Percentiles rank a stretch among this genome's conserved stretches.
phyloP scores from a whole-genome alignment of 2,329 filamentous ascomycete genomes.

The Talaromyces sp. region DNA sequence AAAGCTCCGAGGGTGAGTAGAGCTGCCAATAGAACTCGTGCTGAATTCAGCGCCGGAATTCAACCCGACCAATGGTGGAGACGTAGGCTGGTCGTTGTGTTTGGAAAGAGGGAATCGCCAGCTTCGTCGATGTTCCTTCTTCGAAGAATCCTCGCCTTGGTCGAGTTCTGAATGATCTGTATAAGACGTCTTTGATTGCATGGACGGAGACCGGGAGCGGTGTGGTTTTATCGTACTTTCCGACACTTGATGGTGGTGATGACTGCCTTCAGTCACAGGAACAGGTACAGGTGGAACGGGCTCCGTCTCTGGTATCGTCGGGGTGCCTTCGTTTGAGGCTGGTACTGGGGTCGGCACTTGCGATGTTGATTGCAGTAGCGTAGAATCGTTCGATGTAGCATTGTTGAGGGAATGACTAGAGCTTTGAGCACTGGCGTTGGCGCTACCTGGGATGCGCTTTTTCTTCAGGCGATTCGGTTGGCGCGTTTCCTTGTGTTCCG shows the following conservation, averaged over 20 bases:
- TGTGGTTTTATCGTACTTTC: slow-evolving; percentile 57
- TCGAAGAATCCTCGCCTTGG: slow-evolving; percentile 57
- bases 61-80: slow-evolving; percentile 44
- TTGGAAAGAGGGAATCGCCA: slow-evolving; percentile 61
- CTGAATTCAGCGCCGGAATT: slow-evolving; percentile 62
- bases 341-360: slow-evolving; percentile 21
- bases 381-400: slow-evolving; percentile 30
- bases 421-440: slow-evolving; percentile 84
- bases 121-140: slow-evolving; percentile 65
- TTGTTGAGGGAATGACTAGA: slow-evolving; percentile 71
- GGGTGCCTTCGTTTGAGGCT: slow-evolving; percentile 12
- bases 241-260: slow-evolving; percentile 37
- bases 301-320: slow-evolving; percentile 4
- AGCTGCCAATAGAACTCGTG: slow-evolving; percentile 63
- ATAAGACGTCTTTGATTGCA: slow-evolving; percentile 63
- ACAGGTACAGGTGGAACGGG: slow-evolving; percentile 8
- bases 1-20: slow-evolving; percentile 41
- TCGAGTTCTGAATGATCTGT: slow-evolving; percentile 82
- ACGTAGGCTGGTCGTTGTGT: slow-evolving; percentile 32
- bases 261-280: slow-evolving; percentile 13
- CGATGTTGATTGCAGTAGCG: slow-evolving; percentile 28
- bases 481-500: slow-evolving; percentile 54
- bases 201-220: slow-evolving; percentile 69
- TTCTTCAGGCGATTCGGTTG: slow-evolving; percentile 90
- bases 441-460: slow-evolving; percentile 68